Base-by-base conservation (phyloP, 441 rosid species). In the Bruguiera hainesii region DNA sequence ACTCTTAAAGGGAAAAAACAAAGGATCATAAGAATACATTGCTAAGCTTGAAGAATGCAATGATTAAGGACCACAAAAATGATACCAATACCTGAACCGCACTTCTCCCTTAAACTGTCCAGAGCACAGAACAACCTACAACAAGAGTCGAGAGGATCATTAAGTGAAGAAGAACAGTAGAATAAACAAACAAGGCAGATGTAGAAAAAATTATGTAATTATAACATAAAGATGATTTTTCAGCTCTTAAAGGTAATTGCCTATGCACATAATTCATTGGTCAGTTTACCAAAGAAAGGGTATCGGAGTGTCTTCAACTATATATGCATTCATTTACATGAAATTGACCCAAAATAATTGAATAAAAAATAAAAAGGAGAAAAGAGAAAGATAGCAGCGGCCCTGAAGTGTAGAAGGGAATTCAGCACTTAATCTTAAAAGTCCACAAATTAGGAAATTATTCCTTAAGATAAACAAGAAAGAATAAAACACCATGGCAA, bases 71-170 rank as follows among this genome's bases (percentile, higher is more conserved):
- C 48, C 48, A 42, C 48, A 62, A 55, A 30, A 60, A 62, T 21
- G 33, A 64, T 46, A 68, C 23, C 60, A 78, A 58, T 76, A 93
- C 98, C 97, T 89, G 88, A 93, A 85, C 74, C 80, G 74, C 70
- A 87, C 95, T 75, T 91, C 91, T 81, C 95, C 97, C 59, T 61
- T 71, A 71, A 93, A 93, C 77, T 93, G 97, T 57, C 82, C 84
- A 19, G 97, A 93, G 29, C 76, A 81, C 67, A 93, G 69, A 61
- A 80, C 70, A 78, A 93, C 95, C 98, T 93, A 79, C 79, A 75
- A 53, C 69, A 61, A 70, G 51, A 61, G 58, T 66, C 68, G 67
- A 42, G 71, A 72, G 68, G 23, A 70, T 50, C 37, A 58, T 57
- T 70, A 50, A 69, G 61, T 10, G 65, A 37, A 71, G 64, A 68